These are phyloP conservation scores for Blastomyces silverae DNA, from an alignment of 2,329 filamentous ascomycete genomes.

Conservation along the genomic window DNA sequence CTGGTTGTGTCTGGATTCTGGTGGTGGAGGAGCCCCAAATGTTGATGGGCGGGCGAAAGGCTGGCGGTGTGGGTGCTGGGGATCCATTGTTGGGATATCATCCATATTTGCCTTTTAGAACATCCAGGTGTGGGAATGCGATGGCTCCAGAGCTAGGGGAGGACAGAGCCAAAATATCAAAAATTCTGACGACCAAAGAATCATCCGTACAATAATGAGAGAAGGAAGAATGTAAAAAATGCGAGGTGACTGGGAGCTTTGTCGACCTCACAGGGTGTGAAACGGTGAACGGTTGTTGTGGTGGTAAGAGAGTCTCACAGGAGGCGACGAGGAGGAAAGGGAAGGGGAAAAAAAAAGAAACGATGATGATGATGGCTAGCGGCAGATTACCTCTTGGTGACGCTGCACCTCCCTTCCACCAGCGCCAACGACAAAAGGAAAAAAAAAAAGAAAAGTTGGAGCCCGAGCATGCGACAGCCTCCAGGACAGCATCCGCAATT, in stretches of 20 bases:
- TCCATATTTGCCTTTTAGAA: background rate
- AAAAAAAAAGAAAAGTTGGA: background rate
- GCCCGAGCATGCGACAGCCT: conserved; percentile 14
- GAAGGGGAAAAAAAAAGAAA: conserved; percentile 6
- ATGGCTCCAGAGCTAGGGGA: background rate
- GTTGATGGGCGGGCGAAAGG: conserved; percentile 31
- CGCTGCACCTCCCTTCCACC: conserved; percentile 9
- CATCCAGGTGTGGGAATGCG: background rate
- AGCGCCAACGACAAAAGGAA: background rate
- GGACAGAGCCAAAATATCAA: background rate
- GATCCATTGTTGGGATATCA: conserved; percentile 25
- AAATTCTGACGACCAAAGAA: conserved; percentile 1
- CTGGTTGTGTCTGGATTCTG: conserved; percentile 26
- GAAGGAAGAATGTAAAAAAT: background rate
- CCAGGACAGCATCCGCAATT: conserved; percentile 10
- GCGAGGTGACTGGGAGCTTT: background rate
- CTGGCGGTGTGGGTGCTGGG: conserved; percentile 26
- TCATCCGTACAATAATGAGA: background rate
- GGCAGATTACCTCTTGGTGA: conserved; percentile 10
- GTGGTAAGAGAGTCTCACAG: conserved; percentile 2
- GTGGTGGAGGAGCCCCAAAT: conserved; percentile 29
- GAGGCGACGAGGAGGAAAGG: conserved; percentile 2
- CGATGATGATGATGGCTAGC: conserved; percentile 11
- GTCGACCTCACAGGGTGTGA: background rate
- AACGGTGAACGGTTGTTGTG: background rate